A percentile compares a stretch with the other conserved stretches of the same genome.
Conservation (phyloP, 805 yeast genomes). For the Candida manassasensis region DNA sequence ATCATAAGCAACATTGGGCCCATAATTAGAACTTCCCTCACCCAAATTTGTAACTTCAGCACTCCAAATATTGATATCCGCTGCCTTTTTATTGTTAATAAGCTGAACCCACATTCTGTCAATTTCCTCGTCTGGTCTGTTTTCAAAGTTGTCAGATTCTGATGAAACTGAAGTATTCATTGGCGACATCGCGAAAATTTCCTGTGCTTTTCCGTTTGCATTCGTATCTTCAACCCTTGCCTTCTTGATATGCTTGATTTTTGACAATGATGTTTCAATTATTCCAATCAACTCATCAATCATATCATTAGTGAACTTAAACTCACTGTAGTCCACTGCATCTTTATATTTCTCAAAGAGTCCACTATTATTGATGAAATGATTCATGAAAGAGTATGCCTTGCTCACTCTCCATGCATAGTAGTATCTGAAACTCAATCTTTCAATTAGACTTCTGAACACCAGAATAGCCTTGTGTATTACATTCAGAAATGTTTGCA, state of each 20-base stretch:
- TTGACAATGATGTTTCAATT: conserved; percentile 17
- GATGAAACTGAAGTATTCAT: conserved; percentile 1
- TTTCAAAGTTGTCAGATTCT: conserved; percentile 6
- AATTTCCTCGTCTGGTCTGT: conserved; percentile 11
- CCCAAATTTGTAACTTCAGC: not conserved
- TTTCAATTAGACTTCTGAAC: conserved; percentile 22
- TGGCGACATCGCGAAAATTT: not conserved
- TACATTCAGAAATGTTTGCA: conserved; percentile 9
- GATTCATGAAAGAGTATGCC: conserved; percentile 43
- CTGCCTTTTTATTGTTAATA: conserved; percentile 8
- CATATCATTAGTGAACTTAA: conserved; percentile 14
- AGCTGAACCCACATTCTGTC: conserved; percentile 17
- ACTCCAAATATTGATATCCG: conserved; percentile 1
- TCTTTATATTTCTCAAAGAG: conserved; percentile 12
- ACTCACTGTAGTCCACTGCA: conserved; percentile 3
- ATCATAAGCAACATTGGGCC: no score
- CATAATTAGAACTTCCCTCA: not conserved
- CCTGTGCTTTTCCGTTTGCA: not conserved
- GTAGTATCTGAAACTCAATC: conserved; percentile 53
- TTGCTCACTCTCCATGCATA: conserved; percentile 68
- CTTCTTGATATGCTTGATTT: conserved; percentile 10
- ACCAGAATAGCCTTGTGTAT: conserved; percentile 10
- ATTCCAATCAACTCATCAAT: conserved; percentile 18
- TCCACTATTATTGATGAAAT: conserved; percentile 26
- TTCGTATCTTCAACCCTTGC: not conserved